Conservation (phyloP, 2,329 filamentous ascomycete species). For the Colletotrichum lindemuthianum region DNA sequence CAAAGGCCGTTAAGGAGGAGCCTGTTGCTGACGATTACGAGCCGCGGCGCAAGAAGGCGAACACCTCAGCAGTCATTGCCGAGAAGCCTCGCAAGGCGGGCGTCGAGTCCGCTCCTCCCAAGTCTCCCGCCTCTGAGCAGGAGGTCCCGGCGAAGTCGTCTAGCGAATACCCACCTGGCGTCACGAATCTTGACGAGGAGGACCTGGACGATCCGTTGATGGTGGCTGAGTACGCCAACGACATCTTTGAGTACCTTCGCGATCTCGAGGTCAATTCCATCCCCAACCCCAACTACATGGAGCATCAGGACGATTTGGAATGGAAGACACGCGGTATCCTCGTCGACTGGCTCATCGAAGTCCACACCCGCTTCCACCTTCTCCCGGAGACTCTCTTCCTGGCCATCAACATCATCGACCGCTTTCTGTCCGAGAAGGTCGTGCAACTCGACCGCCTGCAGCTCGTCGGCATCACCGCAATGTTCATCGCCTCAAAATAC, state of each 20-base stretch:
- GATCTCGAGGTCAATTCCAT: conserved; percentile 82
- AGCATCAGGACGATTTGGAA: conserved; percentile 91
- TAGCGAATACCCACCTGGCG: conserved; percentile 42
- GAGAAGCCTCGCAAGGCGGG: conserved; percentile 70
- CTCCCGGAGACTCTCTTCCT: conserved; percentile 97
- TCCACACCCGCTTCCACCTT: conserved; percentile 95
- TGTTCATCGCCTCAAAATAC: conserved; percentile 99
- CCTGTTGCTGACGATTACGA: conserved; percentile 70
- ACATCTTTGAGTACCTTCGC: conserved; percentile 96
- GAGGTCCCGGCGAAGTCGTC: conserved; percentile 37
- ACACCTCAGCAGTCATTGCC: conserved; percentile 52
- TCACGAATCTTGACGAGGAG: conserved; percentile 81
- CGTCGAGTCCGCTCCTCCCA: conserved; percentile 59
- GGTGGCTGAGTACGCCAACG: conserved; percentile 96
- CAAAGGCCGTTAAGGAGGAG: conserved; percentile 69
- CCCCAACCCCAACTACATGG: conserved; percentile 95
- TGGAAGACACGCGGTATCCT: conserved; percentile 99
- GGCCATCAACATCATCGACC: conserved; percentile 97
- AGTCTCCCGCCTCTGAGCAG: conserved; percentile 22
- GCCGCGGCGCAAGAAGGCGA: conserved; percentile 72
- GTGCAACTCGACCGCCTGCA: conserved; percentile 96
- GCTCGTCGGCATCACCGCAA: conserved; percentile 95
- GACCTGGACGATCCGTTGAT: conserved; percentile 94
- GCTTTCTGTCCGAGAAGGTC: conserved; percentile 94
- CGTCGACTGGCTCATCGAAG: conserved; percentile 97